A percentile compares a stretch with the other conserved stretches of the same genome.
Evolutionary conservation across 805 yeast species (phyloP).

Genomic region (Saccharomycopsis synnaedendra): DNA sequence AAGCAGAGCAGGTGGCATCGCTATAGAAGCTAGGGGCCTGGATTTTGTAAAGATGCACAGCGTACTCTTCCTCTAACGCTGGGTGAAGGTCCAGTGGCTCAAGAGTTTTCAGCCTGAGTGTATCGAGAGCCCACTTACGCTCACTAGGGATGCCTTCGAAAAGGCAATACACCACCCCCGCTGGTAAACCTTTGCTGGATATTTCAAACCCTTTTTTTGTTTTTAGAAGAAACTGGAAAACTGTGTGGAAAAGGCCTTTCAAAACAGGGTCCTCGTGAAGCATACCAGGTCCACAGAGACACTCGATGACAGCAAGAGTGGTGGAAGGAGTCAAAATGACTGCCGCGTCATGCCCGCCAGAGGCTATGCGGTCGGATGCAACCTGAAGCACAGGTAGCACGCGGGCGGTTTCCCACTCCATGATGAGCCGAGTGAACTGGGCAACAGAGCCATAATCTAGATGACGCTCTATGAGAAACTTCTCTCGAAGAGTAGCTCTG

Average conservation of each 20-base stretch:
- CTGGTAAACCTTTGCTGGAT: conserved; percentile 22
- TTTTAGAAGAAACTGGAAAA: conserved; percentile 20
- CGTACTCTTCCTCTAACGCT: conserved; percentile 44
- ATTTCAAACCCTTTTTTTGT: conserved; percentile 6
- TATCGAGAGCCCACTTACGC: conserved; percentile 35
- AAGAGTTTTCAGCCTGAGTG: conserved; percentile 18
- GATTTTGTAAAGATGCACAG: conserved; percentile 36
- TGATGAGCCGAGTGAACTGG: conserved; percentile 24
- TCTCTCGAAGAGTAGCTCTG: conserved; percentile 37
- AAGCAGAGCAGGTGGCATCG: conserved; percentile 28
- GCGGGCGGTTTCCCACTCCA: conserved; percentile 25
- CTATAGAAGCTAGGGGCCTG: conserved; percentile 42
- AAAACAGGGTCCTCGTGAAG: conserved; percentile 29
- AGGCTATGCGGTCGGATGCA: not conserved
- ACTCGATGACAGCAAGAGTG: conserved; percentile 29
- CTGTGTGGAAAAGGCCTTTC: conserved; percentile 26
- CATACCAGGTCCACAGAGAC: conserved; percentile 41
- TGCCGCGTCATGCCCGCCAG: too few relatives aligned
- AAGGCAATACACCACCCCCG: conserved; percentile 44
- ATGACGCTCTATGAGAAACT: conserved; percentile 39
- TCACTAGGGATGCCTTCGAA: conserved; percentile 41
- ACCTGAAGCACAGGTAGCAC: conserved; percentile 18
- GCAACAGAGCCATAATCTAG: conserved; percentile 33
- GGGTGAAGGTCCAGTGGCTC: conserved; percentile 21
- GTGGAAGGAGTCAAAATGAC: too few relatives aligned